These are phyloP conservation scores for Vigna reflexopilosa DNA, from an alignment of 306 rosid species.

Conservation along the genomic window DNA sequence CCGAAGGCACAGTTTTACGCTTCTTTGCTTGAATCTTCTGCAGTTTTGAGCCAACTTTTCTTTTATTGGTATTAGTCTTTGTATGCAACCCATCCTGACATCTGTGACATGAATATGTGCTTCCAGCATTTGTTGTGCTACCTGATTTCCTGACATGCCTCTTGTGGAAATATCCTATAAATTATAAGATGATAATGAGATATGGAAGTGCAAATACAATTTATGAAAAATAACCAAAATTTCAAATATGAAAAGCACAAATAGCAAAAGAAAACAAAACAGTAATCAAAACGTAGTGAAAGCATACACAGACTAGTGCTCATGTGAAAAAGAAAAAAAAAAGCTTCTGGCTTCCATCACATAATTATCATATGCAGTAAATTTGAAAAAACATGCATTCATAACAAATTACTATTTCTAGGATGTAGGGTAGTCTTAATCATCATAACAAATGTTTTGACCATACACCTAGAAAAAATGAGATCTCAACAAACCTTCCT, in stretches of 20 bases:
- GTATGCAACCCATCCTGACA: conserved; percentile 62
- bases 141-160: conserved; percentile 78
- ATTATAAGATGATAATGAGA: conserved; percentile 43
- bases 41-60: conserved; percentile 54
- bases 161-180: conserved; percentile 89
- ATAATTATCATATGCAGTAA: background rate
- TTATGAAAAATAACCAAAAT: conserved; percentile 24
- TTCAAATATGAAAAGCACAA: conserved; percentile 13
- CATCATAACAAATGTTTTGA: background rate
- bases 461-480: background rate
- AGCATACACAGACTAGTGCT: conserved; percentile 3
- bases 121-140: conserved; percentile 54
- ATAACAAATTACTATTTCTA: too few species aligned
- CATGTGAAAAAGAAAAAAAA: conserved; percentile 23
- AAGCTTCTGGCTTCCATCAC: background rate
- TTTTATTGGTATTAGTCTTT: conserved; percentile 54
- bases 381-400: background rate
- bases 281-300: conserved; percentile 27
- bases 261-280: conserved; percentile 36
- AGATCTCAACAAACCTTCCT: background rate
- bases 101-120: conserved; percentile 71
- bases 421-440: background rate
- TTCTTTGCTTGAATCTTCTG: conserved; percentile 57
- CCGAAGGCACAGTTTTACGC: conserved; percentile 52
- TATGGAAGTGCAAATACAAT: conserved; percentile 34